Evolutionary conservation across 2,329 filamentous ascomycete genomes (phyloP).

Genomic region (Corynespora cassiicola): DNA sequence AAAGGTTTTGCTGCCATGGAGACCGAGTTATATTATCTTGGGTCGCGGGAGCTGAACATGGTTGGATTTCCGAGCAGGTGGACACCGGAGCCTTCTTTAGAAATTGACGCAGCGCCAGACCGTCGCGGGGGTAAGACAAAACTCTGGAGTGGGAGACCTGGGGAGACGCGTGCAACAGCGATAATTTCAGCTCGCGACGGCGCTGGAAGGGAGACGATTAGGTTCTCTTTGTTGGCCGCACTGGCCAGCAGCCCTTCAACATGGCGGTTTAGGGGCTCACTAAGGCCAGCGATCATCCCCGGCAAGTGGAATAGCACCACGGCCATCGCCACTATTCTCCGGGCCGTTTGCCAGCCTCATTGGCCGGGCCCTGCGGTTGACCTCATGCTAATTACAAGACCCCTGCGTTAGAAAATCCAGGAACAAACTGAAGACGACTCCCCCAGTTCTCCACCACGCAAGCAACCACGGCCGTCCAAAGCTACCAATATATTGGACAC

Average conservation of each 20-base stretch:
- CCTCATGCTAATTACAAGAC: slow-evolving; percentile 8
- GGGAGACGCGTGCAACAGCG: slow-evolving; percentile 24
- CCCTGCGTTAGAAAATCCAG: too few relatives aligned
- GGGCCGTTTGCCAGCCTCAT: too few relatives aligned
- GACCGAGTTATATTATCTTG: slow-evolving; percentile 17
- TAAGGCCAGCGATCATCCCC: slow-evolving; percentile 15
- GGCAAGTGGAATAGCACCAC: slow-evolving; percentile 18
- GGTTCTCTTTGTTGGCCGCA: slow-evolving; percentile 25
- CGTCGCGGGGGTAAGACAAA: slow-evolving; percentile 12
- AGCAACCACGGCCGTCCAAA: too few relatives aligned
- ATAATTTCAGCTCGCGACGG: slow-evolving; percentile 16
- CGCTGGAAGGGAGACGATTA: slow-evolving; percentile 9
- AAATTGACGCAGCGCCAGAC: not conserved
- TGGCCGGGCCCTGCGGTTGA: slow-evolving; percentile 13
- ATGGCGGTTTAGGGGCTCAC: slow-evolving; percentile 23
- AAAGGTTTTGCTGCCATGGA: slow-evolving; percentile 16
- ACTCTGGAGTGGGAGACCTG: slow-evolving; percentile 19
- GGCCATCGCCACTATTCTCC: too few relatives aligned
- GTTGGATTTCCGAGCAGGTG: slow-evolving; percentile 7
- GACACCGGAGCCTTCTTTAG: slow-evolving; percentile 2
- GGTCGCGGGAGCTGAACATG: slow-evolving; percentile 22
- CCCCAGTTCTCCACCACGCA: too few relatives aligned
- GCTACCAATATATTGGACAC: slow-evolving; percentile 6
- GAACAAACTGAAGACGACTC: too few relatives aligned
- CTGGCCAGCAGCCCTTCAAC: slow-evolving; percentile 14